Conservation (phyloP, 2,329 filamentous ascomycete genomes). For the Hypoxylon sp. region DNA sequence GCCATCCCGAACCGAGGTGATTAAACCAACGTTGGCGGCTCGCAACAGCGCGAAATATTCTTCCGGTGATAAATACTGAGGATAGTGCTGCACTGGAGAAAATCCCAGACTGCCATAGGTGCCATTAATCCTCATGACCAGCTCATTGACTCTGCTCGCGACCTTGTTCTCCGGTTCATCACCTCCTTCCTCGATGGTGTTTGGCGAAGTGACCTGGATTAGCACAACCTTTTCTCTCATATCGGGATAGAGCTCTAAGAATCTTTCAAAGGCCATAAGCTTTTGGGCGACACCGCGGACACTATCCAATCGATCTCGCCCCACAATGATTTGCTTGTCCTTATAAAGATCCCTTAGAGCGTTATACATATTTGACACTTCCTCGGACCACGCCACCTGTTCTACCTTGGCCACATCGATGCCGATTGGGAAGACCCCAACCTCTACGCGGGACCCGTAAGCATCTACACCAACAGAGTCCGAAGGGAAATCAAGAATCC, state of each 20-base stretch:
- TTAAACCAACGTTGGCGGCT: slow-evolving; percentile 90
- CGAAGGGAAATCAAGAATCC: slow-evolving; percentile 90
- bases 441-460: slow-evolving; percentile 88
- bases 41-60: slow-evolving; percentile 97
- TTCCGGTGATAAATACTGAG: slow-evolving; percentile 88
- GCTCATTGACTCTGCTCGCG: slow-evolving; percentile 88
- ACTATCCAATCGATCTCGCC: slow-evolving; percentile 92
- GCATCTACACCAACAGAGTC: slow-evolving; percentile 88
- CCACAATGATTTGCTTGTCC: slow-evolving; percentile 96
- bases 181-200: slow-evolving; percentile 82
- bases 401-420: slow-evolving; percentile 90
- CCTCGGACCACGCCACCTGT: slow-evolving; percentile 78
- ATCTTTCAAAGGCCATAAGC: slow-evolving; percentile 92
- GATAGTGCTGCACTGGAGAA: slow-evolving; percentile 93
- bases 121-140: slow-evolving; percentile 93
- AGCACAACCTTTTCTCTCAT: slow-evolving; percentile 94
- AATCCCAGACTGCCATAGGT: slow-evolving; percentile 89
- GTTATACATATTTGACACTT: slow-evolving; percentile 79
- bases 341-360: slow-evolving; percentile 82
- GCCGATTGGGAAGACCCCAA: slow-evolving; percentile 94
- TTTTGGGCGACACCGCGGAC: slow-evolving; percentile 96
- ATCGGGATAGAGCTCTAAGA: slow-evolving; percentile 90
- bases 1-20: slow-evolving; percentile 94
- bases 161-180: slow-evolving; percentile 85
- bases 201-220: slow-evolving; percentile 94